Base-by-base conservation (phyloP, 2,329 filamentous ascomycete genomes). In the Diaporthe sp. region DNA sequence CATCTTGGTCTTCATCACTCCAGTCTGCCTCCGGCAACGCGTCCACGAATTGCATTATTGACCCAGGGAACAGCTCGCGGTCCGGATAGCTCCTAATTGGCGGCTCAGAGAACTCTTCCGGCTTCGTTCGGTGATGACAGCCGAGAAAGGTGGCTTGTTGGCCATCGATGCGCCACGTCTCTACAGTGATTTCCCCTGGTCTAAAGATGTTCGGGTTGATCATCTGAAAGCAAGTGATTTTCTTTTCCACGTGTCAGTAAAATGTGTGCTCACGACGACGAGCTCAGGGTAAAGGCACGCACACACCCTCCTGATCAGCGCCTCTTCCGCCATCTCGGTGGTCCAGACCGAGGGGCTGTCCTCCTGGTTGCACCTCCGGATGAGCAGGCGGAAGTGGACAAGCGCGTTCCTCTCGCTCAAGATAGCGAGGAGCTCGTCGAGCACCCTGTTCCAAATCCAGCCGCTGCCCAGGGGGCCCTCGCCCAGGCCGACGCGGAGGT, bases 401-500 rank as follows among this genome's bases (percentile, higher is more conserved):
- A 83, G 76, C 5, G 77, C 78, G 72, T 83, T 82, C 57, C 76
- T 78, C 46, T 79, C 75, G 5, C 77, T 75, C 77, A 83, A 80
- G 37, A 78, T 77, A n/a, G 71, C 74, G 22, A 84, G 57, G 17
- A 84, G 53, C 25, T 82, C 78, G 9, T 78, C 72, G 17, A 84
- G 44, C 25, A 84, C 60, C 13, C 49, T 51, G 13, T 74, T 67
- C 83, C 83, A 84, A 22, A 82, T 72, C 42, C 77, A 77, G 8
- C 80, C 81, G 76, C 81, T 78, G 73, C 79, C 78, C 3, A 77
- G 65, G 9, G 49, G 51, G 25, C 79, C 79, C 25, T 83, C 79
- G 42, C 82, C 82, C 13, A 85, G 77, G 9, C 81, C 77, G 31
- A 83, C 73, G 37, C 80, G 81, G 61, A 84, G 75, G 72, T 84